Evolutionary conservation across 2,329 filamentous ascomycete genomes (phyloP), one percentile per base, ranked within the genome.

Genomic region (Capronia coronata): DNA sequence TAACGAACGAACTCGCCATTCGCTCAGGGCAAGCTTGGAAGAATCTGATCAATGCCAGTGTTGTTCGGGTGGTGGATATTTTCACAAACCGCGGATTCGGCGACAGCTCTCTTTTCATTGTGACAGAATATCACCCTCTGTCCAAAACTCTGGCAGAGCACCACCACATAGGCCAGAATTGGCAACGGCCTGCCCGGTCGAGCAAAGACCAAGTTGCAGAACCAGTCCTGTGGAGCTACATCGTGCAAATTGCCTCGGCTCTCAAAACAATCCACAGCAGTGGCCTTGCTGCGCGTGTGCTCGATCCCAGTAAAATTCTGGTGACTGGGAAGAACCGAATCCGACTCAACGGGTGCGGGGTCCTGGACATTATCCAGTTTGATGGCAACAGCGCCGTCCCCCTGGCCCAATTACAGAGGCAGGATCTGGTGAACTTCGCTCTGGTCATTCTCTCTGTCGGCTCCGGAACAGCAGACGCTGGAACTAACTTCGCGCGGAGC

Each of bases 1-100:
- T 97, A 43, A 93, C 86, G 11, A 94, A 90, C 62, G 90, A 94
- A 62, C 84, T 88, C 59, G 87, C 90, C 2, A 94, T 97, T 45
- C 79, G 86, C 51, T 82, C 85, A 1, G 86, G 93, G 48, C 87
- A 90, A 60, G 83, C 86, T 9, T 98, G 93, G 93, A 91, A 90
- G 63, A 81, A 86, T 51, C 79, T 98, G 42, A 78, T 80, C 63
- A 91, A 84, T 62, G 85, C 83, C 49, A 87, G 82, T 57, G 80
- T 97, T 16, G 91, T 97, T 23, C 85, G 84, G 0, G 80, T 94
- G 7, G 83, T 94, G 62, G 89, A 96, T 67, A 88, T 87, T 0
- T 98, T 98, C 63, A 98, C 93, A 0, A 94, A 88, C 10, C 77
- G 89, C 54, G 87, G 85, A 21, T 98, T 98, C 67, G 87, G 88